A percentile compares a stretch with the other conserved stretches of the same genome.
Conservation (phyloP, 164 flowering plant genomes). For the Stephania yunnanensis region DNA sequence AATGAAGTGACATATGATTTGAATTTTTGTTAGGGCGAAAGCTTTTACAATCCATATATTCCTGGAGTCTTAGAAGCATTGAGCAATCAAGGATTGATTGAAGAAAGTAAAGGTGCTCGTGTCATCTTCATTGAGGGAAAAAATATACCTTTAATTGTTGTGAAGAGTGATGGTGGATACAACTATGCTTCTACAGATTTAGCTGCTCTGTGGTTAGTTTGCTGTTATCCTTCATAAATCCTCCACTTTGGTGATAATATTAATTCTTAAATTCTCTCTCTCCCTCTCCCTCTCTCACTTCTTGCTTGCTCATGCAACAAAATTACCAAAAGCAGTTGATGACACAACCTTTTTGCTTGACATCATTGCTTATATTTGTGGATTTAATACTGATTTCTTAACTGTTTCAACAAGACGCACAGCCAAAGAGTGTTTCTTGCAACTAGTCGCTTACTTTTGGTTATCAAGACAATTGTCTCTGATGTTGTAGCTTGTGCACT, state of each 20-base stretch:
- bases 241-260: neutral
- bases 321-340: too few species aligned
- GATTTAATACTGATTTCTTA: too few species aligned
- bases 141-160: slow-evolving; percentile 82
- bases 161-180: slow-evolving; percentile 93
- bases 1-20: neutral
- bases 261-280: neutral
- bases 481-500: too few species aligned
- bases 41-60: slow-evolving; percentile 88
- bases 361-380: too few species aligned
- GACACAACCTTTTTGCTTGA: too few species aligned
- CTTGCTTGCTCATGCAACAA: neutral
- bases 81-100: slow-evolving; percentile 51
- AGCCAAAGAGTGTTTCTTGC: too few species aligned
- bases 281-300: neutral
- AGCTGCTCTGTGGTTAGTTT: slow-evolving; percentile 83
- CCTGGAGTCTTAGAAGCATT: slow-evolving; percentile 54
- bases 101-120: slow-evolving; percentile 90
- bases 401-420: too few species aligned
- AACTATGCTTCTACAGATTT: slow-evolving; percentile 97
- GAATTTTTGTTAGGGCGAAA: slow-evolving; percentile 63
- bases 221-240: neutral
- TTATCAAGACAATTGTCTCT: too few species aligned
- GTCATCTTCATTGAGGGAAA: slow-evolving; percentile 77
- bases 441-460: too few species aligned